Percentiles rank a stretch among this genome's conserved stretches.
Evolutionary conservation across 495 filamentous ascomycete genomes (phyloP).

Genomic region (Aspergillus affinis): DNA sequence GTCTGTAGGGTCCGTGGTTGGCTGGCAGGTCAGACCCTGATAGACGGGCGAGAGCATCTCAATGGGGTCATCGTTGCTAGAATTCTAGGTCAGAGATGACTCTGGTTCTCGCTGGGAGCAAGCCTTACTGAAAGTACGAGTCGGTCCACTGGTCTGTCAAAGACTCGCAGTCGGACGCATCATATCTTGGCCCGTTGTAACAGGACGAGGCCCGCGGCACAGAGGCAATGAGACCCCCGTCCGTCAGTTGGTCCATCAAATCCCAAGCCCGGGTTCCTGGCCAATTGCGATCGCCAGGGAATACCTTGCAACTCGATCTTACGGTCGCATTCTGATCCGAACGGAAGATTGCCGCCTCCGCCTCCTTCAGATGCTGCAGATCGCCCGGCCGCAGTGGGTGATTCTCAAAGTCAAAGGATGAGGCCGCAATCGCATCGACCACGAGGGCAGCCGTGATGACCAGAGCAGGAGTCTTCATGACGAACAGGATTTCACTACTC

Average conservation of each 20-base stretch:
- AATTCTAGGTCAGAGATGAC: slow-evolving; percentile 6
- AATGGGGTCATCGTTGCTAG: slow-evolving; percentile 34
- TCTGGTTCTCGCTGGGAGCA: too few species aligned
- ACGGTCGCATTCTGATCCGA: slow-evolving; percentile 2
- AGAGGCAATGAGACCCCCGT: slow-evolving; percentile 54
- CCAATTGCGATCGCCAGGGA: slow-evolving; percentile 50
- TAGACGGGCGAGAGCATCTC: slow-evolving; percentile 48
- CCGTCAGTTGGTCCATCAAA: slow-evolving; percentile 46
- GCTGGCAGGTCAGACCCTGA: slow-evolving; percentile 38
- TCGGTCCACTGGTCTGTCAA: slow-evolving; percentile 28
- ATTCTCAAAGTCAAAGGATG: slow-evolving; percentile 3
- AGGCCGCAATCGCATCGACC: not conserved
- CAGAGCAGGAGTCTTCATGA: not conserved
- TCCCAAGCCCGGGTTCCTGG: slow-evolving; percentile 40
- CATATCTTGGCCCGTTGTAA: slow-evolving; percentile 47
- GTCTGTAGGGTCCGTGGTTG: slow-evolving; percentile 28
- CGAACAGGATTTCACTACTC: not conserved
- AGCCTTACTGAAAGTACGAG: slow-evolving; percentile 33
- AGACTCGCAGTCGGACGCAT: slow-evolving; percentile 39
- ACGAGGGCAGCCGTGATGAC: not conserved
- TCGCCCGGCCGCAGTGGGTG: slow-evolving; percentile 1
- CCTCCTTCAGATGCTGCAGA: slow-evolving; percentile 1
- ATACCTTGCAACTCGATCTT: slow-evolving; percentile 41
- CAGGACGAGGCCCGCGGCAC: slow-evolving; percentile 56
- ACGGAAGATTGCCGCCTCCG: slow-evolving; percentile 5